phyloP scores from a whole-genome alignment of 495 filamentous ascomycete genomes.

The Hamigera avellanea region DNA sequence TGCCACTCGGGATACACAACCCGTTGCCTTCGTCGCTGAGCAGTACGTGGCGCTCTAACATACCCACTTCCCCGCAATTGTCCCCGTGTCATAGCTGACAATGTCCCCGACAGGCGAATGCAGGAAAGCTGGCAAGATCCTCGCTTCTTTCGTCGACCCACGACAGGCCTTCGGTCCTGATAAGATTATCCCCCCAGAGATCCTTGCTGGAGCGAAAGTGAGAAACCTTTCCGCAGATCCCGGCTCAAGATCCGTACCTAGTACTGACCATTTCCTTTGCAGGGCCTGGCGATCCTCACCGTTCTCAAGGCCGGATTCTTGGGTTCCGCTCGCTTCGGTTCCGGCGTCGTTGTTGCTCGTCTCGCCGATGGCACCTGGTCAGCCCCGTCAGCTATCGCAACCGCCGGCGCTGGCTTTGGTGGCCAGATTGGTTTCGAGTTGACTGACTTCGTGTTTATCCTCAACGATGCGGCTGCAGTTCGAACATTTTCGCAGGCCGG shows the following conservation, averaged over 20 bases:
- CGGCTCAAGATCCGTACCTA: background rate
- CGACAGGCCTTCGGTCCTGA: conserved; percentile 91
- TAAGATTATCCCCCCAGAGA: conserved; percentile 88
- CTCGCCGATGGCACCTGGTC: conserved; percentile 90
- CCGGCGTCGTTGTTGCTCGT: conserved; percentile 85
- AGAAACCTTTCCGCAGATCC: conserved; percentile 7
- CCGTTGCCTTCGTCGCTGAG: conserved; percentile 53
- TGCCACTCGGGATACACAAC: conserved; percentile 57
- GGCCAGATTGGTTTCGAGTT: conserved; percentile 96
- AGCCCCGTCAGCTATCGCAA: conserved; percentile 84
- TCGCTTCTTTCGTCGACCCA: conserved; percentile 90
- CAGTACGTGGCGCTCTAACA: conserved; percentile 34
- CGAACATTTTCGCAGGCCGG: conserved; percentile 91
- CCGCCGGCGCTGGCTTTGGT: conserved; percentile 84
- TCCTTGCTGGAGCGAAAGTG: conserved; percentile 88
- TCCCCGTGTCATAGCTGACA: conserved; percentile 16
- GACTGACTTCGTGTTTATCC: conserved; percentile 97
- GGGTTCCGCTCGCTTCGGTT: conserved; percentile 84
- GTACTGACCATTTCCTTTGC: background rate
- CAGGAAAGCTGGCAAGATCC: conserved; percentile 84
- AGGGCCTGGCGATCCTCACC: conserved; percentile 92
- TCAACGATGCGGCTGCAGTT: conserved; percentile 86
- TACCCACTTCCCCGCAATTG: conserved; percentile 31
- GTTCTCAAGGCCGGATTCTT: conserved; percentile 95
- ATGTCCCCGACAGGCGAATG: conserved; percentile 55